These are phyloP conservation scores for Dipteronia dyeriana DNA, from an alignment of 345 rosid species.

Conservation along the genomic window DNA sequence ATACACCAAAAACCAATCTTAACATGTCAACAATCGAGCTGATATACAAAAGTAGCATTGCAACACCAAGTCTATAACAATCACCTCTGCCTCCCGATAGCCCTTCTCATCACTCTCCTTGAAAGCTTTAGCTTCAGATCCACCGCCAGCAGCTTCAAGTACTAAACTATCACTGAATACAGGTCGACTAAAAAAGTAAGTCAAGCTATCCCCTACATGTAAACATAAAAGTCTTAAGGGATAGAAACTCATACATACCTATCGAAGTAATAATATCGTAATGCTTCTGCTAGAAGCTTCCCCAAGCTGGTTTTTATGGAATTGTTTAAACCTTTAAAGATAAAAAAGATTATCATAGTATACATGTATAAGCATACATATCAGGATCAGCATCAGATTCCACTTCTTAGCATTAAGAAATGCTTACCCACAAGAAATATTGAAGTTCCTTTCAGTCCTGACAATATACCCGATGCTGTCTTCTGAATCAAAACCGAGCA, in stretches of 20 bases:
- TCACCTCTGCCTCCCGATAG: conserved; percentile 75
- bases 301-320: conserved; percentile 61
- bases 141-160: conserved; percentile 83
- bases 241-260: conserved; percentile 43
- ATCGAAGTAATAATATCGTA: conserved; percentile 80
- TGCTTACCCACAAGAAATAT: conserved; percentile 78
- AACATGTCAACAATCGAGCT: neutral
- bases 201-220: neutral
- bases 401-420: conserved; percentile 12
- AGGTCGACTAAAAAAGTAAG: conserved; percentile 17
- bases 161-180: conserved; percentile 74
- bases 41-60: conserved; percentile 2
- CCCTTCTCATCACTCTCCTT: conserved; percentile 71
- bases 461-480: conserved; percentile 62
- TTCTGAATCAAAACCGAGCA: conserved; percentile 45
- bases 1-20: neutral
- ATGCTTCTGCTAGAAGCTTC: conserved; percentile 60
- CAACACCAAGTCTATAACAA: neutral
- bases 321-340: conserved; percentile 60
- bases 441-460: conserved; percentile 77
- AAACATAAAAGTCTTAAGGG: neutral
- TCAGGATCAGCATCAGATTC: neutral
- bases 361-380: conserved; percentile 5
- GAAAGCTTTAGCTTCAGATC: conserved; percentile 50
- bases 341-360: conserved; percentile 16